Conservation (phyloP, 768 basidiomycete species). For the Omphalotus guepiniiformis region DNA sequence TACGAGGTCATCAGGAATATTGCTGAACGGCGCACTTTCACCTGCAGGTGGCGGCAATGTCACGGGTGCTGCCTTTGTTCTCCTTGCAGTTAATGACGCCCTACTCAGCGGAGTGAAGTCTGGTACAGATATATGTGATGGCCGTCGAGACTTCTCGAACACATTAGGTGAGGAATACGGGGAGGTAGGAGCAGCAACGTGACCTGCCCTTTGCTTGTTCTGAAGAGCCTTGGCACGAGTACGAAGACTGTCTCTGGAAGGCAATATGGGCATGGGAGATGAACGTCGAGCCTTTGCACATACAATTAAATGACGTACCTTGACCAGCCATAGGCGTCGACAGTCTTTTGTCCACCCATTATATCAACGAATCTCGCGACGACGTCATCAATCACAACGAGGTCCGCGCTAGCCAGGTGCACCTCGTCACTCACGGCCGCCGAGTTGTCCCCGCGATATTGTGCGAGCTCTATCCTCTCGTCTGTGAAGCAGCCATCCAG, state of each 20-base stretch:
- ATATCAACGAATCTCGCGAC: slow-evolving; percentile 52
- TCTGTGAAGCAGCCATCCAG: slow-evolving; percentile 79
- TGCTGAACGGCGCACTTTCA: slow-evolving; percentile 29
- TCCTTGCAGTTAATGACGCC: slow-evolving; percentile 24
- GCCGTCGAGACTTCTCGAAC: not conserved
- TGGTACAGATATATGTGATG: slow-evolving; percentile 38
- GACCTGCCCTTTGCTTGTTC: slow-evolving; percentile 55
- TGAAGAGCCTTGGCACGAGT: slow-evolving; percentile 52
- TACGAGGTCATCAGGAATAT: slow-evolving; percentile 21
- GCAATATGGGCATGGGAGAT: slow-evolving; percentile 1
- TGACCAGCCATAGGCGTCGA: slow-evolving; percentile 51
- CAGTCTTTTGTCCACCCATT: slow-evolving; percentile 40
- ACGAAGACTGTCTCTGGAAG: slow-evolving; percentile 44
- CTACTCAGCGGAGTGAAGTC: slow-evolving; percentile 48
- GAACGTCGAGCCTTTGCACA: too few species aligned
- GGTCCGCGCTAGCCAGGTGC: slow-evolving; percentile 47
- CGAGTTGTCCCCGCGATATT: not conserved
- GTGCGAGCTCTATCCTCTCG: slow-evolving; percentile 48
- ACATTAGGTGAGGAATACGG: slow-evolving; percentile 26
- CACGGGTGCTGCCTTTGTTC: slow-evolving; percentile 20
- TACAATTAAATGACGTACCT: slow-evolving; percentile 54
- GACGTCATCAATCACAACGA: slow-evolving; percentile 52
- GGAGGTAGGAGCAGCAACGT: slow-evolving; percentile 54
- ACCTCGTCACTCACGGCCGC: slow-evolving; percentile 16
- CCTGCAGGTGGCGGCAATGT: slow-evolving; percentile 19